Evolutionary conservation across 345 rosid species (phyloP).

Genomic region (Eucalyptus marginata): DNA sequence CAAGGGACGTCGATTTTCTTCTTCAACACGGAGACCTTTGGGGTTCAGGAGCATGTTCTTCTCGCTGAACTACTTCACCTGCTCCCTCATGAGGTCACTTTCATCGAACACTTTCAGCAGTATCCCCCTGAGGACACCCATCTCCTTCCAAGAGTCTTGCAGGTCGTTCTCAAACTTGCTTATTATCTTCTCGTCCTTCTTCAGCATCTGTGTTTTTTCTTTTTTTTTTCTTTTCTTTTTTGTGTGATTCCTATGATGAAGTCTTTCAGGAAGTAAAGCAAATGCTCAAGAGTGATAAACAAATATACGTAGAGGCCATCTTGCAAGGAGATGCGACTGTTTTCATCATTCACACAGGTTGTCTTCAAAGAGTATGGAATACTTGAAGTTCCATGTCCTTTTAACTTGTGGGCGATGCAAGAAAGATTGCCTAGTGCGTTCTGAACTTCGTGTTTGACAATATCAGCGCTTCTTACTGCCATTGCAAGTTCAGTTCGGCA

Average conservation of each 20-base stretch:
- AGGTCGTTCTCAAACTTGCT: conserved; percentile 33
- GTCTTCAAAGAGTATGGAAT: not conserved
- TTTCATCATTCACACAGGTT: not conserved
- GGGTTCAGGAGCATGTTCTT: conserved; percentile 70
- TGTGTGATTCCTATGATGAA: not conserved
- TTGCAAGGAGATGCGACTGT: not conserved
- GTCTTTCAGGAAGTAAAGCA: not conserved
- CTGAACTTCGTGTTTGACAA: conserved; percentile 60
- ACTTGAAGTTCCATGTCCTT: conserved; percentile 83
- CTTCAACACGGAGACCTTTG: conserved; percentile 42
- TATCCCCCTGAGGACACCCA: conserved; percentile 26
- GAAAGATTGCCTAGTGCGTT: conserved; percentile 60
- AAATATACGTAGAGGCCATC: not conserved
- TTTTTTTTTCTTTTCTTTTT: too few relatives aligned
- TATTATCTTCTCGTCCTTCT: conserved; percentile 57
- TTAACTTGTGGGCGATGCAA: conserved; percentile 43
- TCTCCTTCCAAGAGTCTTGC: conserved; percentile 50
- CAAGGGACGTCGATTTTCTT: conserved; percentile 50
- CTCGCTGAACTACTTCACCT: conserved; percentile 63
- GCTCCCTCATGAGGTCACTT: conserved; percentile 79
- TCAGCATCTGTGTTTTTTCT: conserved; percentile 29
- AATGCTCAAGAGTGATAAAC: not conserved
- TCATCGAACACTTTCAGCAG: conserved; percentile 58
- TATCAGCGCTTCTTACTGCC: conserved; percentile 69
- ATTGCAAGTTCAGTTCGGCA: conserved; percentile 61